Percentiles rank a stretch among this genome's conserved stretches.
phyloP scores from a whole-genome alignment of 495 filamentous ascomycete species.

The Podospora bellae-mahoneyi region DNA sequence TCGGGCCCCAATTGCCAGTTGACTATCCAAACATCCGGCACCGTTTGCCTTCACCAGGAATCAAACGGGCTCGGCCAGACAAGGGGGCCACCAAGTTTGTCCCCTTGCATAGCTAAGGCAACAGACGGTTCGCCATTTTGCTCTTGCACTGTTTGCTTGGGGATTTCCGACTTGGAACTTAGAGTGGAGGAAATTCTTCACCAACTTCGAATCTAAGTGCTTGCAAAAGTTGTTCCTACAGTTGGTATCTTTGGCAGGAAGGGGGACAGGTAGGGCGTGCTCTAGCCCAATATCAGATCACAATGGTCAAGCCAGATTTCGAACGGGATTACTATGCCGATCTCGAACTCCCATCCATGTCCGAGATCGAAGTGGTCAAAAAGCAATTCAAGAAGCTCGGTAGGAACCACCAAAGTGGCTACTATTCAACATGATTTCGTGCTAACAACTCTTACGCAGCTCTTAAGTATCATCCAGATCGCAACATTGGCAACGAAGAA shows the following conservation, averaged over 20 bases:
- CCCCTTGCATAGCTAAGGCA: conserved; percentile 1
- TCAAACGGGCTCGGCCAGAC: neutral
- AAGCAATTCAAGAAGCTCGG: conserved; percentile 83
- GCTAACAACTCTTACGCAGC: conserved; percentile 46
- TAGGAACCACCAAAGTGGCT: conserved; percentile 33
- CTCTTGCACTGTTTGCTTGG: conserved; percentile 11
- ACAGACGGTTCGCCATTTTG: neutral
- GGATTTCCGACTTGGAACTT: neutral
- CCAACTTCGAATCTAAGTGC: neutral
- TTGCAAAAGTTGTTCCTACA: neutral
- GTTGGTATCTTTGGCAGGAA: neutral
- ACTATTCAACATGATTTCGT: neutral
- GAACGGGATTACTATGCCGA: conserved; percentile 83
- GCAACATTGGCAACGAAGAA: conserved; percentile 76
- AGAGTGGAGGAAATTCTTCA: neutral
- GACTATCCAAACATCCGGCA: neutral
- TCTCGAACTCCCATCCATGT: conserved; percentile 62
- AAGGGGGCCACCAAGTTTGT: neutral
- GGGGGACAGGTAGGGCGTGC: neutral
- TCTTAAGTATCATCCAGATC: conserved; percentile 82
- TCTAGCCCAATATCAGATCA: conserved; percentile 28
- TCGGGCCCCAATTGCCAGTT: neutral
- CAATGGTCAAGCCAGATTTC: conserved; percentile 72
- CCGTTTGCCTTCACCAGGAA: neutral
- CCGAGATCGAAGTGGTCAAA: conserved; percentile 70